phyloP scores from a whole-genome alignment of 805 yeast genomes.

The Metschnikowia orientalis region DNA sequence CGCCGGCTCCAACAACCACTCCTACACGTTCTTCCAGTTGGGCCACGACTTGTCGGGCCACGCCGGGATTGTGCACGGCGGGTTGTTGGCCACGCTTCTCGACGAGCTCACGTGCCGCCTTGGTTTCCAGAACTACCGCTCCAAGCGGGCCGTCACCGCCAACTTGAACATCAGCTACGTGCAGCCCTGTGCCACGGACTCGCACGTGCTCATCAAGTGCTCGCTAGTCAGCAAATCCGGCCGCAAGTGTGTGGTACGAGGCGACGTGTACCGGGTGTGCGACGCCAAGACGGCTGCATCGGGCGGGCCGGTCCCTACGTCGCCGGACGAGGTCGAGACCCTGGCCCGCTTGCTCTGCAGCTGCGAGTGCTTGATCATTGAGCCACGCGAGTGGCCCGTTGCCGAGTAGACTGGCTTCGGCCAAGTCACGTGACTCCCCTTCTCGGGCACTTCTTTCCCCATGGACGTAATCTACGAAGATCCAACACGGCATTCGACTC shows the following conservation, averaged over 20 bases:
- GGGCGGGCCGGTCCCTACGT: too few relatives aligned
- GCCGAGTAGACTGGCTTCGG: too few relatives aligned
- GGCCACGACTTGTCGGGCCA: slow-evolving; percentile 39
- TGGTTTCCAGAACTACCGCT: slow-evolving; percentile 38
- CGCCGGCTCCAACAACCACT: slow-evolving; percentile 23
- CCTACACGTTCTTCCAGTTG: slow-evolving; percentile 37
- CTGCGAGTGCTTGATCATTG: slow-evolving; percentile 39
- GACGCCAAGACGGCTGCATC: slow-evolving; percentile 6
- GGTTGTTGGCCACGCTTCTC: slow-evolving; percentile 38
- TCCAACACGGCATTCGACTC: too few relatives aligned
- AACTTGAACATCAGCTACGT: slow-evolving; percentile 39
- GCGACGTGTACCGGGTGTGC: slow-evolving; percentile 27
- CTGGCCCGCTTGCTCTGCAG: slow-evolving; percentile 27
- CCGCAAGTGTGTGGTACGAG: slow-evolving; percentile 38
- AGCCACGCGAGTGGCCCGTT: slow-evolving; percentile 25
- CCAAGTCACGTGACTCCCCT: too few relatives aligned
- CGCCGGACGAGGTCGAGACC: slow-evolving; percentile 20
- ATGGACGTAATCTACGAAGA: too few relatives aligned
- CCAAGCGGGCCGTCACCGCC: slow-evolving; percentile 41
- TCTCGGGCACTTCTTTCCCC: too few relatives aligned
- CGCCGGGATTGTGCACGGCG: slow-evolving; percentile 40
- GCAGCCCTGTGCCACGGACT: slow-evolving; percentile 32
- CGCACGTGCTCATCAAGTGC: slow-evolving; percentile 33
- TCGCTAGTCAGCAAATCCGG: slow-evolving; percentile 29
- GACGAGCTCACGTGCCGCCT: slow-evolving; percentile 42